Percentiles rank a stretch among this genome's conserved stretches.
These are phyloP conservation scores for Citrus hindsii DNA, from an alignment of 345 rosid species.

Conservation along the genomic window DNA sequence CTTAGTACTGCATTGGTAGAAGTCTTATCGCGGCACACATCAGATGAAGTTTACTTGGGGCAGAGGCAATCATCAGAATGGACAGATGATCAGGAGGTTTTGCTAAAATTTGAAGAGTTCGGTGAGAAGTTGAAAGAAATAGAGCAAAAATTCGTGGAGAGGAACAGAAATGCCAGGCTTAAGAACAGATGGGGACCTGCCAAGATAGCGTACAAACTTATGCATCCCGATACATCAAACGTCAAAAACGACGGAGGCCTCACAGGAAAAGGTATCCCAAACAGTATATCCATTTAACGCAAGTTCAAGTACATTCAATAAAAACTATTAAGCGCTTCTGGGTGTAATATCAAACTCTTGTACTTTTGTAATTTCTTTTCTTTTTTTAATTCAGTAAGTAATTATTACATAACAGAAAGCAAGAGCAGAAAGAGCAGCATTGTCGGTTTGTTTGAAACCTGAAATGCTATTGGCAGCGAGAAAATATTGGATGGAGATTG, in stretches of 20 bases:
- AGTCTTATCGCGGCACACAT: conserved; percentile 47
- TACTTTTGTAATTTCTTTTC: not conserved
- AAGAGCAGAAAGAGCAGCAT: not conserved
- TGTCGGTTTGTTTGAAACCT: not conserved
- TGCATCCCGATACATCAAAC: conserved; percentile 38
- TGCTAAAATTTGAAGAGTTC: conserved; percentile 33
- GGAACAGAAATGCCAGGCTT: conserved; percentile 33
- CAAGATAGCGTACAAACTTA: conserved; percentile 42
- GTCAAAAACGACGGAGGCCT: conserved; percentile 22
- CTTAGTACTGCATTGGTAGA: conserved; percentile 40
- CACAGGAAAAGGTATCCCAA: conserved; percentile 50
- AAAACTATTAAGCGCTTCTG: not conserved
- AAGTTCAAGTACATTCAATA: not conserved
- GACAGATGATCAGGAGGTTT: conserved; percentile 34
- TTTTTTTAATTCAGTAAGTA: not conserved
- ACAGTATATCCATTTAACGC: conserved; percentile 44
- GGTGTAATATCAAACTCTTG: not conserved
- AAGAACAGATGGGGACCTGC: conserved; percentile 56
- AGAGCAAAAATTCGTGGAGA: conserved; percentile 36
- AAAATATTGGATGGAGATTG: not conserved
- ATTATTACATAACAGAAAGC: not conserved
- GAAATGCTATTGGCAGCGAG: not conserved
- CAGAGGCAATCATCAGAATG: conserved; percentile 35
- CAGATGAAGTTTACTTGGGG: conserved; percentile 55
- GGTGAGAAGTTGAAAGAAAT: conserved; percentile 27